Evolutionary conservation across 371 early-diverging fungal species (phyloP).

Genomic region (Mucor plumbeus): DNA sequence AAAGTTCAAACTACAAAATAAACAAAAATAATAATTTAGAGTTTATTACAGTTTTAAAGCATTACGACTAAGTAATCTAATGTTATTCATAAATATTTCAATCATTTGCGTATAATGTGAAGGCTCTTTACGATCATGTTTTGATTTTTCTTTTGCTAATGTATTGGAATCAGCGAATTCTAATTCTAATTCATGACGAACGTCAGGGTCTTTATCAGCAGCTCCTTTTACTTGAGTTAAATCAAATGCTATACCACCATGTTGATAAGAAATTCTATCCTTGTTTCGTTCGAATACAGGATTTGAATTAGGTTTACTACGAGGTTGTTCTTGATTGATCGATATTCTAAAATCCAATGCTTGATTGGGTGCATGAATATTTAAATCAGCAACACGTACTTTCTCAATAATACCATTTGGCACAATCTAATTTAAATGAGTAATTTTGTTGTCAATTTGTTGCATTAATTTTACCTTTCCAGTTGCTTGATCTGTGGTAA

Average conservation of each 20-base stretch:
- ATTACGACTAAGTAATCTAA: conserved; percentile 46
- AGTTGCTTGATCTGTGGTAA: conserved; percentile 68
- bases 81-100: conserved; percentile 64
- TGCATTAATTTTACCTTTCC: conserved; percentile 30
- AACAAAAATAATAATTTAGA: background rate
- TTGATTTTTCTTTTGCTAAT: conserved; percentile 45
- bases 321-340: conserved; percentile 71
- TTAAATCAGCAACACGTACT: conserved; percentile 66
- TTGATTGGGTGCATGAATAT: conserved; percentile 73
- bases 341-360: conserved; percentile 77
- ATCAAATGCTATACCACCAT: conserved; percentile 77
- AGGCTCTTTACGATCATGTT: conserved; percentile 39
- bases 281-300: conserved; percentile 68
- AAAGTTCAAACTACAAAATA: background rate
- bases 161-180: conserved; percentile 56
- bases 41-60: conserved; percentile 26
- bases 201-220: conserved; percentile 39
- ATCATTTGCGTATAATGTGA: conserved; percentile 58
- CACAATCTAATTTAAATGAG: conserved; percentile 40
- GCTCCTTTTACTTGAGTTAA: conserved; percentile 72
- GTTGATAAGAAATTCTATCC: conserved; percentile 75
- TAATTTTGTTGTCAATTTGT: background rate
- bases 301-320: conserved; percentile 45
- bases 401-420: conserved; percentile 71
- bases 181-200: conserved; percentile 67